Conservation (phyloP, 495 filamentous ascomycete species). For the Pyrenula massariospora region DNA sequence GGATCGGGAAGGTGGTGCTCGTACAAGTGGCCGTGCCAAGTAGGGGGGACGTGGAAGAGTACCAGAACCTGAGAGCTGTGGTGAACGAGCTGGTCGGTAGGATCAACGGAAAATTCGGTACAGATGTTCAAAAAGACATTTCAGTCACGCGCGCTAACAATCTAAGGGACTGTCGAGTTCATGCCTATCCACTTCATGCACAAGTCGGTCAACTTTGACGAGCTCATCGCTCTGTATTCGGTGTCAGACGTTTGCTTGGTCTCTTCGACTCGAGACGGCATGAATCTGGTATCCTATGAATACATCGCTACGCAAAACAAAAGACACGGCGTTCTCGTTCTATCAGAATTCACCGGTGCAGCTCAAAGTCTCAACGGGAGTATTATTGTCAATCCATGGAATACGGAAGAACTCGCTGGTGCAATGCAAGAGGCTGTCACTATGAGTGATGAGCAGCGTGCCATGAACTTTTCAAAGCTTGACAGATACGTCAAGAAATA, state of each 20-base stretch:
- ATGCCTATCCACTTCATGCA: constrained; percentile 98
- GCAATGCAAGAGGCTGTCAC: constrained; percentile 91
- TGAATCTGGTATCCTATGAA: constrained; percentile 98
- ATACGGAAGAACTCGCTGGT: constrained; percentile 86
- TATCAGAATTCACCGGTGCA: constrained; percentile 91
- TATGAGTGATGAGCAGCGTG: constrained; percentile 77
- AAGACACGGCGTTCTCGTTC: constrained; percentile 79
- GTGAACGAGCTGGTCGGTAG: constrained; percentile 91
- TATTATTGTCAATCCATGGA: constrained; percentile 94
- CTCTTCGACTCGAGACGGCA: constrained; percentile 91
- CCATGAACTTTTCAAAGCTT: constrained; percentile 76
- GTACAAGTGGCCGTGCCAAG: constrained; percentile 94
- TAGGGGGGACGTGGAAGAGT: constrained; percentile 91
- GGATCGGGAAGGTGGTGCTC: constrained; percentile 95
- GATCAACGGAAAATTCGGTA: constrained; percentile 88
- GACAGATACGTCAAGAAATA: constrained; percentile 94
- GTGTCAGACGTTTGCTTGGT: constrained; percentile 91
- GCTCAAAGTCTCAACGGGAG: constrained; percentile 88
- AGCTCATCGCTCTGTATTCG: constrained; percentile 86
- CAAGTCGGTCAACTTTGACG: constrained; percentile 84
- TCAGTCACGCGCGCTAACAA: constrained; percentile 7
- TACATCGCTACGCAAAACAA: constrained; percentile 90
- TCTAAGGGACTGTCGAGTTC: constrained; percentile 75
- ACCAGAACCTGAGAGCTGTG: constrained; percentile 85
- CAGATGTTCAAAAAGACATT: constrained; percentile 3